Percentiles rank a stretch among this genome's conserved stretches.
phyloP scores from a whole-genome alignment of 2,329 filamentous ascomycete species.

The Colletotrichum endophyticum region DNA sequence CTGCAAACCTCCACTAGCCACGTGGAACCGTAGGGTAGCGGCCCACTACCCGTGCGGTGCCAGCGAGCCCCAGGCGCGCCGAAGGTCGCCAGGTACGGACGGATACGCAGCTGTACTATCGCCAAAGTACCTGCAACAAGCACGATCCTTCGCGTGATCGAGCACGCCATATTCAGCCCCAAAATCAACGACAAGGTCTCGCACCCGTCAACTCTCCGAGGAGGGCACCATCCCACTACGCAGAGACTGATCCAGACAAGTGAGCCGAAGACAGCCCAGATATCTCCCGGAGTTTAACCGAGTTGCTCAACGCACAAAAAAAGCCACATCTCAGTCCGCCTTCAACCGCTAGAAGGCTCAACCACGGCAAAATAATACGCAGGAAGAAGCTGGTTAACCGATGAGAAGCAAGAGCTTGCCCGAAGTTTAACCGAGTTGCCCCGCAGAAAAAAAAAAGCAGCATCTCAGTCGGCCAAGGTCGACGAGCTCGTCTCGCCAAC shows the following conservation, averaged over 20 bases:
- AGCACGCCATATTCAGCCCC: background rate
- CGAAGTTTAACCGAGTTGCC: no score
- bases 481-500: no score
- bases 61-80: background rate
- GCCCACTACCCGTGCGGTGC: no score
- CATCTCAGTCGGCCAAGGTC: no score
- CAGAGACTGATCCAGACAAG: background rate
- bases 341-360: no score
- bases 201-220: no score
- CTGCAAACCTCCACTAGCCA: background rate
- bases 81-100: background rate
- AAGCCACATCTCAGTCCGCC: background rate
- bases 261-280: background rate
- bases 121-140: background rate
- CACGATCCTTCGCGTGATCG: background rate
- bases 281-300: background rate
- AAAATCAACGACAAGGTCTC: no score
- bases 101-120: background rate
- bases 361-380: no score
- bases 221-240: no score
- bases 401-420: no score
- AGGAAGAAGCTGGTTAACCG: no score
- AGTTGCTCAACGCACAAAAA: background rate
- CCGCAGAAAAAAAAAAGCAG: no score
- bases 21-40: background rate